phyloP scores from a whole-genome alignment of 2,329 filamentous ascomycete genomes.

The Septoria petroselini region DNA sequence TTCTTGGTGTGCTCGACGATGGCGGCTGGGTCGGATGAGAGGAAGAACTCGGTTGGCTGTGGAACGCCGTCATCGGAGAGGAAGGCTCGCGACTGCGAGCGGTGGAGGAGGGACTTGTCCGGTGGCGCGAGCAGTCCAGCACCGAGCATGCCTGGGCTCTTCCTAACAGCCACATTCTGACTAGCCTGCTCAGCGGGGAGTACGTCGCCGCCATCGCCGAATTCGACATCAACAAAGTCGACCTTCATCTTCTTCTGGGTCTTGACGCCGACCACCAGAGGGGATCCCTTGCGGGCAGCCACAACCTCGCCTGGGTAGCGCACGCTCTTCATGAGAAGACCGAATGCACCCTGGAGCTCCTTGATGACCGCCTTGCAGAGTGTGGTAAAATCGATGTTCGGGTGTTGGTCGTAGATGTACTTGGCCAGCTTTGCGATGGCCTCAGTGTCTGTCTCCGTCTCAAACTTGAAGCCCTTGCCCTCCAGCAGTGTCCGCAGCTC shows the following conservation, averaged over 20 bases:
- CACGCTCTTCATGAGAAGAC: conserved; percentile 94
- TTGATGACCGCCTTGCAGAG: conserved; percentile 96
- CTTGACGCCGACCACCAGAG: conserved; percentile 93
- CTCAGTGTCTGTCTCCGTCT: conserved; percentile 99
- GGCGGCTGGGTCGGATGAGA: conserved; percentile 95
- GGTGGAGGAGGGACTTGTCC: conserved; percentile 97
- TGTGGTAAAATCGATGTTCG: conserved; percentile 90
- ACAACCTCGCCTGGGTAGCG: conserved; percentile 98
- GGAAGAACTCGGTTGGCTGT: conserved; percentile 98
- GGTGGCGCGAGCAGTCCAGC: conserved; percentile 74
- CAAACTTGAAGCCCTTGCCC: conserved; percentile 95
- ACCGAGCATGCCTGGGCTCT: conserved; percentile 58
- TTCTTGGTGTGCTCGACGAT: conserved; percentile 99
- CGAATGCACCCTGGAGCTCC: conserved; percentile 96
- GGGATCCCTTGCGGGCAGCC: conserved; percentile 96
- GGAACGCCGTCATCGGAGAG: conserved; percentile 97
- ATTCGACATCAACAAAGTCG: conserved; percentile 99
- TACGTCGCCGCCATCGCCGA: conserved; percentile 76
- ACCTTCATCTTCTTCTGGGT: conserved; percentile 99
- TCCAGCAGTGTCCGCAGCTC: conserved; percentile 91
- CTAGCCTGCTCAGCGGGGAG: conserved; percentile 91
- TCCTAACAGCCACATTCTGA: conserved; percentile 96
- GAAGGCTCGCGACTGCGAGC: conserved; percentile 97
- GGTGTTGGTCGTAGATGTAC: conserved; percentile 94
- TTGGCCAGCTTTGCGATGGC: conserved; percentile 99